A percentile compares a stretch with the other conserved stretches of the same genome.
Conservation (phyloP, 192 early-diverging fungal species). For the Pecoramyces ruminantium region DNA sequence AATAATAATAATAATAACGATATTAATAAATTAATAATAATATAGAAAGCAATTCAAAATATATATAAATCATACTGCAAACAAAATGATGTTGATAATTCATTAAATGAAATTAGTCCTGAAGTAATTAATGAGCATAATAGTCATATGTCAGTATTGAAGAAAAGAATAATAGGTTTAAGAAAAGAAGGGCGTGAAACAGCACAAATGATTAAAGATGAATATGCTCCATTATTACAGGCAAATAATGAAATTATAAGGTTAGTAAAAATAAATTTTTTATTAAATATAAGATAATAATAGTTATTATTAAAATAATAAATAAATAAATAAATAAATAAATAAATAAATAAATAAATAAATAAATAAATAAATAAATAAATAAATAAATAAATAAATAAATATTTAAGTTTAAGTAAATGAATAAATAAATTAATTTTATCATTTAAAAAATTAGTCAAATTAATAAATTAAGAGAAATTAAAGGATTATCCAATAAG, state of each 20-base stretch:
- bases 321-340: no score
- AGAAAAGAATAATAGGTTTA: background rate
- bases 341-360: background rate
- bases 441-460: background rate
- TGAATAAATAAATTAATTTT: background rate
- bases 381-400: background rate
- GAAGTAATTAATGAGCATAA: background rate
- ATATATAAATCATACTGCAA: background rate
- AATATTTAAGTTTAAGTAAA: background rate
- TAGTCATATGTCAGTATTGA: background rate
- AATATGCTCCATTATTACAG: background rate
- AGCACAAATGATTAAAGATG: background rate
- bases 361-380: background rate
- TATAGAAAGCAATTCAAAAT: background rate
- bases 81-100: background rate
- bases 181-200: background rate
- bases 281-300: no score
- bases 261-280: no score
- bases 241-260: background rate
- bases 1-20: no score
- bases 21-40: no score
- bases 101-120: background rate
- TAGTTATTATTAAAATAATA: no score
- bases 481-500: background rate
- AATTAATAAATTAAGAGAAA: background rate